These are phyloP conservation scores for Syzygium grande DNA, from an alignment of 345 rosid species.

Conservation along the genomic window DNA sequence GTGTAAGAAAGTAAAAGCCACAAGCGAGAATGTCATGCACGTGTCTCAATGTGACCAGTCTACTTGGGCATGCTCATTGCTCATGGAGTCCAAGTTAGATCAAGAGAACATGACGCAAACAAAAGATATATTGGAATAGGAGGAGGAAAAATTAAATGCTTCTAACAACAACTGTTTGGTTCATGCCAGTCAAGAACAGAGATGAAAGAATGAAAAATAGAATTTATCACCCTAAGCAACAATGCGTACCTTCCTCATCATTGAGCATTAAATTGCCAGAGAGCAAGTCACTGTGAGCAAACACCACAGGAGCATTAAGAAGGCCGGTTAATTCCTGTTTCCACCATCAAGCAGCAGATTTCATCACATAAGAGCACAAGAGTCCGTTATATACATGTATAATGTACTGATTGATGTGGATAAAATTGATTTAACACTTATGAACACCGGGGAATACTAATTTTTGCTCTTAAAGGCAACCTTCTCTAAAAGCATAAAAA, in stretches of 20 bases:
- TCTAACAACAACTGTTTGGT: not conserved
- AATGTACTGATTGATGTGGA: no score
- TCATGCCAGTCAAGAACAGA: not conserved
- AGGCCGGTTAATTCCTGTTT: conserved; percentile 72
- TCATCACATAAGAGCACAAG: not conserved
- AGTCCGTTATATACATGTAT: no score
- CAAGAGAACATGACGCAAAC: not conserved
- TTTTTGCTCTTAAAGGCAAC: not conserved
- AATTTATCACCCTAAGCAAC: not conserved
- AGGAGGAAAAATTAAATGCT: not conserved
- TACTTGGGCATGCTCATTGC: not conserved
- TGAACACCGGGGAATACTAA: not conserved
- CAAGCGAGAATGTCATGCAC: not conserved
- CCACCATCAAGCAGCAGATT: conserved; percentile 26
- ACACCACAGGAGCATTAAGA: conserved; percentile 79
- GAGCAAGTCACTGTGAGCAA: conserved; percentile 91
- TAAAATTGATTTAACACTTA: not conserved
- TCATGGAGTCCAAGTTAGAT: not conserved
- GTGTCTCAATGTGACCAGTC: not conserved
- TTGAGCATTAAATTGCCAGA: conserved; percentile 90
- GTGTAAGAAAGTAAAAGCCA: not conserved
- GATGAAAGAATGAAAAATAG: not conserved
- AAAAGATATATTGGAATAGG: not conserved
- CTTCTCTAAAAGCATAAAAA: not conserved
- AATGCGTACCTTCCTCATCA: conserved; percentile 62